Percentiles rank a stretch among this genome's conserved stretches.
Conservation (phyloP, 768 basidiomycete genomes). For the Leucosporidium yakuticum region DNA sequence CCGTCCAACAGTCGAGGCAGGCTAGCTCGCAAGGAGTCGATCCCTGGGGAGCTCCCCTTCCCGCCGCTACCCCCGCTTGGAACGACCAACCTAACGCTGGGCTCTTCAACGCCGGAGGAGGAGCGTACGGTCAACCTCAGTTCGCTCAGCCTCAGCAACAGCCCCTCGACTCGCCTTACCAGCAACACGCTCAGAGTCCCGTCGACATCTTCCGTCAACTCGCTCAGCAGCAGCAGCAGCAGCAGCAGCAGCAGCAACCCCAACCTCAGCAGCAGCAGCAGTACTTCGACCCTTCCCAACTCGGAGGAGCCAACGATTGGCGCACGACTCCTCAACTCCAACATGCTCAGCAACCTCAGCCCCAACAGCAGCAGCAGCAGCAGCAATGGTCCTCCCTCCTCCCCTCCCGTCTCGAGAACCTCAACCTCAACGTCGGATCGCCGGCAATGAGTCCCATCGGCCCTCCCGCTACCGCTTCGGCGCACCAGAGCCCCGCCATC, state of each 20-base stretch:
- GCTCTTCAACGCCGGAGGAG: background rate
- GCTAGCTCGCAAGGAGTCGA: constrained; percentile 14
- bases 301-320: background rate
- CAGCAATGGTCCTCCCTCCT: too few species aligned
- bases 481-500: background rate
- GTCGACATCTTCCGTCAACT: background rate
- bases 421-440: background rate
- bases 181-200: background rate
- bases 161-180: too few species aligned
- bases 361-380: too few species aligned
- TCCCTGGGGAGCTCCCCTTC: constrained; percentile 32
- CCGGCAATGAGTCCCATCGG: background rate
- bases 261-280: background rate
- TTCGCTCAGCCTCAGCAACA: constrained; percentile 1
- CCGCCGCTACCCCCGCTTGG: constrained; percentile 1
- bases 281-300: background rate
- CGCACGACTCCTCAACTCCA: too few species aligned
- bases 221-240: background rate
- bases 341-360: too few species aligned
- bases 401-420: background rate
- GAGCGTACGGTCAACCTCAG: constrained; percentile 2
- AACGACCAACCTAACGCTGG: background rate
- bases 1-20: constrained; percentile 4
- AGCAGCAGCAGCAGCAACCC: background rate
- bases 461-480: background rate